Percentiles rank a stretch among this genome's conserved stretches.
phyloP scores from a whole-genome alignment of 345 rosid genomes.

The Lepidium aucheri region DNA sequence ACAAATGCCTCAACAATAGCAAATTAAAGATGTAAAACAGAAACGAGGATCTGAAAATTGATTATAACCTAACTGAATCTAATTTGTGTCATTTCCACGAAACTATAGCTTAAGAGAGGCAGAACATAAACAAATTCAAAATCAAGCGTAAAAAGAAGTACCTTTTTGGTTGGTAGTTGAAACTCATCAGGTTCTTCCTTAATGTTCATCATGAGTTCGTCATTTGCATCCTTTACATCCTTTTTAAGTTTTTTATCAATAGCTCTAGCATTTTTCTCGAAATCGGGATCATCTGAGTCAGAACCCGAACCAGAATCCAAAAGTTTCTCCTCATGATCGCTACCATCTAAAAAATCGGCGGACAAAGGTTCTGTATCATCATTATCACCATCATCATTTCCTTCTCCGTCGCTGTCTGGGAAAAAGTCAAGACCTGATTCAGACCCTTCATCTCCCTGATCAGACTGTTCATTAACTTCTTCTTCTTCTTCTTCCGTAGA shows the following conservation, averaged over 20 bases:
- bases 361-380: not conserved
- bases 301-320: slow-evolving; percentile 38
- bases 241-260: slow-evolving; percentile 46
- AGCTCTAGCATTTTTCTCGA: slow-evolving; percentile 51
- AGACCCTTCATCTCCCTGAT: slow-evolving; percentile 11
- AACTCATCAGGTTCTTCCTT: slow-evolving; percentile 77
- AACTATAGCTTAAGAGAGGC: not conserved
- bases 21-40: not conserved
- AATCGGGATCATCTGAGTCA: slow-evolving; percentile 56
- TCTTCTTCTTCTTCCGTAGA: slow-evolving; percentile 35
- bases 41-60: not conserved
- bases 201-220: slow-evolving; percentile 65
- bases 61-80: slow-evolving; percentile 25
- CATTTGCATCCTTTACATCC: slow-evolving; percentile 54
- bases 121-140: not conserved
- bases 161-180: slow-evolving; percentile 80
- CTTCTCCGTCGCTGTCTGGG: slow-evolving; percentile 13
- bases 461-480: slow-evolving; percentile 27
- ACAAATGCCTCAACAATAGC: not conserved
- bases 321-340: slow-evolving; percentile 24
- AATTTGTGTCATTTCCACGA: not conserved
- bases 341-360: slow-evolving; percentile 16
- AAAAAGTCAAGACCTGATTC: slow-evolving; percentile 12
- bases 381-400: not conserved
- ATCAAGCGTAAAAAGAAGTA: slow-evolving; percentile 5